These are phyloP conservation scores for Apophysomyces trapeziformis DNA, from an alignment of 371 early-diverging fungal genomes.

Conservation along the genomic window DNA sequence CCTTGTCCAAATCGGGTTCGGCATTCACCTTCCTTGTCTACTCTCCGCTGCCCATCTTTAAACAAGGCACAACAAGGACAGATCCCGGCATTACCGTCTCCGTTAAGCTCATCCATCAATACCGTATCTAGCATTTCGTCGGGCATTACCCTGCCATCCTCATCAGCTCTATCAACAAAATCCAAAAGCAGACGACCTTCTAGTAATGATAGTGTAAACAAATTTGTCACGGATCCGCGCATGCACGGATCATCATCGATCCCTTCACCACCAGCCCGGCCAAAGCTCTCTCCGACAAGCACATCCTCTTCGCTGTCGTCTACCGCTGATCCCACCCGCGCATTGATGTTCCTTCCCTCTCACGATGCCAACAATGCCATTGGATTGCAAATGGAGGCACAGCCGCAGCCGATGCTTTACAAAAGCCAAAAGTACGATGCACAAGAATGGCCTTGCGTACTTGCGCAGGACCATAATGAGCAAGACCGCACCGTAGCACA, in stretches of 20 bases:
- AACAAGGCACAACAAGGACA: neutral
- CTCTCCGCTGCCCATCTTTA: neutral
- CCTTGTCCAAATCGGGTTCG: neutral
- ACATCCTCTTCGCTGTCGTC: neutral
- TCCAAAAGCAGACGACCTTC: constrained; percentile 8
- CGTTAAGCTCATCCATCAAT: neutral
- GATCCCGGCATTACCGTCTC: neutral
- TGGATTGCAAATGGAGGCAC: neutral
- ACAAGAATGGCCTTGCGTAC: constrained; percentile 36
- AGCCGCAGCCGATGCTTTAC: neutral
- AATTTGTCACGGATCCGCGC: constrained; percentile 15
- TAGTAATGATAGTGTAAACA: constrained; percentile 20
- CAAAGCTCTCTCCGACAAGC: neutral
- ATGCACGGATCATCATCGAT: neutral
- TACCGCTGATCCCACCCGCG: neutral
- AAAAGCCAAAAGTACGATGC: constrained; percentile 21
- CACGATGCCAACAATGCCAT: neutral
- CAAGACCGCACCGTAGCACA: constrained; percentile 53
- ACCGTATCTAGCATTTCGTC: neutral
- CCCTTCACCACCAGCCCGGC: neutral
- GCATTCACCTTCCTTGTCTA: neutral
- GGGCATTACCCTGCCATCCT: neutral
- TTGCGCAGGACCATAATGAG: constrained; percentile 39
- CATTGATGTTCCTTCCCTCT: neutral
- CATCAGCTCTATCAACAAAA: neutral